Evolutionary conservation across 306 rosid species (phyloP), one percentile per base, ranked within the genome.

Genomic region (Phaseolus lunatus): DNA sequence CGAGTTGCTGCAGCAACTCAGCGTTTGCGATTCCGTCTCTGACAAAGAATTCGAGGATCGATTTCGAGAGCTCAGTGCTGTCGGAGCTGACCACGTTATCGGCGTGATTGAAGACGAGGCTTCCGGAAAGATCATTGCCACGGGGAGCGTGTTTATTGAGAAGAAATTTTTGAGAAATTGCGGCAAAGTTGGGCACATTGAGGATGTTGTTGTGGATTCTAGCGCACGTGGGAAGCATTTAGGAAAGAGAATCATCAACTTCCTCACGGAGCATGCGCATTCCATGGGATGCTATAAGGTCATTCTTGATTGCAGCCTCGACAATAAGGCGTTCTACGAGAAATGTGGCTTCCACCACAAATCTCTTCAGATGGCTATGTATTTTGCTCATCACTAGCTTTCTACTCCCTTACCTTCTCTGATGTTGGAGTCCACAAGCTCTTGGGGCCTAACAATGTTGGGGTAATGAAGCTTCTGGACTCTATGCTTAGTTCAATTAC

Each of bases 401-500:
- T 2, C 69, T 43, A 43, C 48, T 43, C 0, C 3, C 48, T 43
- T 4, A 11, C 4, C 9, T 41, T 3, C 18, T 3, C 1, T 53
- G 22, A 22, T 1, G 13, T 58, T 73, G 99, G 99, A 59, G 94
- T 95, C 79, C 92, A 91, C 76, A 89, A 85, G 87, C 77, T 92
- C 23, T 95, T 97, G 99, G 99, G 90, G 83, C 2, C 35, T 85
- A 95, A 95, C 73, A 95, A 95, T 70, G 87, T 92, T 76, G 99
- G 97, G 97, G 99, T 95, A 89, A 29, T 68, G 2, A 27, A 20
- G 44, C 73, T 72, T 31, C 79, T 49, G 13, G 7, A n/a, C 77
- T 75, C 41, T 33, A n/a, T 69, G 62, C 18, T 62, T 78, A 37
- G 73, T 77, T 63, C 61, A 59, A 14, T 59, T 14, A 59, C 39